Evolutionary conservation across 2,329 filamentous ascomycete species (phyloP), one percentile per base, ranked within the genome.

Genomic region (Clonostachys byssicola): DNA sequence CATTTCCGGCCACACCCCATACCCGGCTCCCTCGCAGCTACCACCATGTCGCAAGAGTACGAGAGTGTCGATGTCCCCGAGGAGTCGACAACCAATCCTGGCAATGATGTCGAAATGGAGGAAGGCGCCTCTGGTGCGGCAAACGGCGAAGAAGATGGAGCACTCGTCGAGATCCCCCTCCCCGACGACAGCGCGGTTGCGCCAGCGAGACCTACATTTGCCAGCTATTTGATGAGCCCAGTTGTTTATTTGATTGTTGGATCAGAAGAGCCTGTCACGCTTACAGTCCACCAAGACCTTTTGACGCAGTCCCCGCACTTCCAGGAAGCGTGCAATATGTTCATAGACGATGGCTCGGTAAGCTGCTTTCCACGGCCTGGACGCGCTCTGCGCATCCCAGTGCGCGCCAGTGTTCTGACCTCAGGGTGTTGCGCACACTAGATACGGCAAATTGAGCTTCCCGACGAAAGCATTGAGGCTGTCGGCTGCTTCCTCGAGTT

Each of bases 281-380:
- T 96, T 49, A 85, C 82, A 20, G 89, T 89, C 7, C 92, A 96
- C 65, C 86, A 95, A 68, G 84, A 75, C 4, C 77, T 96, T 23
- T 75, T 97, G 35, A 60, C 71, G 12, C 78, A 85, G 62, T 92
- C 89, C 40, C 88, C 90, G 0, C 91, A 78, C 65, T 89, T 96
- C 60, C 73, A 74, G 12, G 77, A 83, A 18, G 73, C 78, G 7
- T 83, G 85, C 60, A 72, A 76, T 12, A 66, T 77, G 44, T 87
- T 91, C 59, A 72, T 73, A 42, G 74, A 81, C 34, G 78, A 82
- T 45, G 76, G 76, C 43, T 77, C 75, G 49, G 86, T 88, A 67
- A 52, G 23, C 23, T 30, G 10, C 23, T 30, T 30, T 30, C 23
- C 23, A 30, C 10, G 80, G 71, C 10, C 18, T 17, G n/a, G 5